A percentile compares a stretch with the other conserved stretches of the same genome.
These are phyloP conservation scores for Agapanthus africanus DNA, from an alignment of 106 monocot species.

Conservation along the genomic window DNA sequence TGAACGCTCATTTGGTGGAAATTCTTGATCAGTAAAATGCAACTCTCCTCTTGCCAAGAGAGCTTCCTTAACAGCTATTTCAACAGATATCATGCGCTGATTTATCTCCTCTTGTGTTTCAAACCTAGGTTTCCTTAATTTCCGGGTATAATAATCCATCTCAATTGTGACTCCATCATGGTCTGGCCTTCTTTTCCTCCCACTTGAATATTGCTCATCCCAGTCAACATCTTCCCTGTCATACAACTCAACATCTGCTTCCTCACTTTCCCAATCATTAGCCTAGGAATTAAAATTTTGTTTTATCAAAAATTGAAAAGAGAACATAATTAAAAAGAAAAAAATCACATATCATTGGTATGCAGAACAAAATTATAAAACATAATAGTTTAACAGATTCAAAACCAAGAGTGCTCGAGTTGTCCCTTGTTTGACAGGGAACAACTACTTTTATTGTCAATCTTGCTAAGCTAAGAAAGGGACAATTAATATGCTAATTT, in stretches of 20 bases:
- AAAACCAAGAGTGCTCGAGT: neutral
- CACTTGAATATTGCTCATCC: constrained; percentile 99
- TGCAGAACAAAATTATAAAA: no score
- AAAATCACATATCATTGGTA: no score
- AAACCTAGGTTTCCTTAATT: constrained; percentile 61
- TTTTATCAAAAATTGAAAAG: constrained; percentile 7
- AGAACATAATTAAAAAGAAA: neutral
- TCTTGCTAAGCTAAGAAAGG: neutral
- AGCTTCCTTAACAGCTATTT: constrained; percentile 87
- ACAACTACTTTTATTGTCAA: neutral
- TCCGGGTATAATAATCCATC: constrained; percentile 71
- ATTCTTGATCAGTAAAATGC: constrained; percentile 89
- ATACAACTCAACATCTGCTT: constrained; percentile 79
- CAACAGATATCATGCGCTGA: constrained; percentile 84
- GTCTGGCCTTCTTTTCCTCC: constrained; percentile 70
- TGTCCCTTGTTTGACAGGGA: neutral
- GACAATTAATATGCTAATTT: neutral
- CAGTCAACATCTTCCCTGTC: constrained; percentile 98
- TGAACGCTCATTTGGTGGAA: constrained; percentile 87
- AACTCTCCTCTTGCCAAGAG: constrained; percentile 60
- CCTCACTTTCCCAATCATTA: constrained; percentile 90
- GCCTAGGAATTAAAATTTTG: constrained; percentile 23
- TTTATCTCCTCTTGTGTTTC: constrained; percentile 90
- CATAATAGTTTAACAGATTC: no score
- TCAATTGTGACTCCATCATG: constrained; percentile 80